Evolutionary conservation across 2,329 filamentous ascomycete genomes (phyloP).

Genomic region (Cytospora paraplurivora): DNA sequence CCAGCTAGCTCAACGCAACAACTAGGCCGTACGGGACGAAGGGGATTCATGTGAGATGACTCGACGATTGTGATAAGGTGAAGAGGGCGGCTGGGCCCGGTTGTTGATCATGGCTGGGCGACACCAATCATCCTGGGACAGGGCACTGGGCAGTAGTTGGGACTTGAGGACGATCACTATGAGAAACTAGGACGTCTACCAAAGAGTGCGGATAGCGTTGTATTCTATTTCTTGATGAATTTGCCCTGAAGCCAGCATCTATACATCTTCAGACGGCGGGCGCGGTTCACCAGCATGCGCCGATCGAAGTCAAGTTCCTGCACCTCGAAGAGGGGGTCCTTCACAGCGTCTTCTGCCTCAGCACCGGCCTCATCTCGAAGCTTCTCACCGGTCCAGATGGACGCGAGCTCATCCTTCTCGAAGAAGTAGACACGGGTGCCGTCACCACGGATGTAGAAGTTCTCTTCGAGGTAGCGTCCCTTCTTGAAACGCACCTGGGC

Average conservation of each 20-base stretch:
- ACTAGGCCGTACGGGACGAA: too few relatives aligned
- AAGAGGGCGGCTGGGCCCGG: too few relatives aligned
- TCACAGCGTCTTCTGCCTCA: constrained; percentile 34
- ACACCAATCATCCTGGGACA: too few relatives aligned
- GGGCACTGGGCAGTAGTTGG: too few relatives aligned
- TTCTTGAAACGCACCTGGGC: constrained; percentile 98
- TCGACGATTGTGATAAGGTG: too few relatives aligned
- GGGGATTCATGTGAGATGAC: too few relatives aligned
- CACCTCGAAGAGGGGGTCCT: constrained; percentile 62
- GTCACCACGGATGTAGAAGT: constrained; percentile 95
- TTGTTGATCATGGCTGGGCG: too few relatives aligned
- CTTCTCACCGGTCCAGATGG: constrained; percentile 69
- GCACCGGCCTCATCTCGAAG: constrained; percentile 34
- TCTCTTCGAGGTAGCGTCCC: constrained; percentile 89
- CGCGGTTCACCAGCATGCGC: constrained; percentile 88
- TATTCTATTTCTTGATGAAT: constrained; percentile 67
- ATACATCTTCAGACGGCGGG: constrained; percentile 94
- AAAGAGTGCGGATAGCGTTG: neutral
- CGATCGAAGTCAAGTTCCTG: constrained; percentile 82
- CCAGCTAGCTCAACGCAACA: too few relatives aligned
- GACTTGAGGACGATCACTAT: neutral
- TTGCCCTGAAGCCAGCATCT: constrained; percentile 91
- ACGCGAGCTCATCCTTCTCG: constrained; percentile 76
- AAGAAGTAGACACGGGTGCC: constrained; percentile 98
- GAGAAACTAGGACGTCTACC: neutral